phyloP scores from a whole-genome alignment of 768 basidiomycete genomes.

The Lactarius sp. region DNA sequence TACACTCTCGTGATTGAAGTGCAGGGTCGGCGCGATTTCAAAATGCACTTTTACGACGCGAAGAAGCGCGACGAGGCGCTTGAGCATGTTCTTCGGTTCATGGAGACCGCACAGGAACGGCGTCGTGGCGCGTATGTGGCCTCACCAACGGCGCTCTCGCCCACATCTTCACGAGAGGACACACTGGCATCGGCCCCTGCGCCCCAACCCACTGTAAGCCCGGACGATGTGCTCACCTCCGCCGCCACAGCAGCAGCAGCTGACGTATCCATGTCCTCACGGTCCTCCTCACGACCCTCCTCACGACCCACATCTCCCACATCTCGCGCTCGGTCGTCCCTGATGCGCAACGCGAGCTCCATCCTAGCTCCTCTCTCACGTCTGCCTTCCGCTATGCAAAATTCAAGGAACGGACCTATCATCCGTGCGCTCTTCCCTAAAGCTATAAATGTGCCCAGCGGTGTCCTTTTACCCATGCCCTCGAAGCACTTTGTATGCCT shows the following conservation, averaged over 20 bases:
- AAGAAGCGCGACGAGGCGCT: constrained; percentile 16
- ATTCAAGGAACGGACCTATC: constrained; percentile 31
- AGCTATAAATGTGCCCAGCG: constrained; percentile 44
- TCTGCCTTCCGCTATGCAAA: constrained; percentile 33
- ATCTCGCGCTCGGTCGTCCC: neutral
- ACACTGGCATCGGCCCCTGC: neutral
- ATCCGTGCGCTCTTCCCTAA: constrained; percentile 39
- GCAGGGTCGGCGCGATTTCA: constrained; percentile 19
- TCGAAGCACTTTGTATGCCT: constrained; percentile 55
- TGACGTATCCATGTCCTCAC: neutral
- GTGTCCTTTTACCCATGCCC: constrained; percentile 31
- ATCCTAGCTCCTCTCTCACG: constrained; percentile 46
- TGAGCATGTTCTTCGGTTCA: constrained; percentile 3
- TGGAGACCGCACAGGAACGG: constrained; percentile 10
- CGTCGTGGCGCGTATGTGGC: neutral
- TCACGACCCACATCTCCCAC: constrained; percentile 8
- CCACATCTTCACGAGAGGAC: neutral
- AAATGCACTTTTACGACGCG: constrained; percentile 7
- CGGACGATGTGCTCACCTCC: neutral
- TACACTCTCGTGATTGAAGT: constrained; percentile 10
- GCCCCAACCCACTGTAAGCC: neutral
- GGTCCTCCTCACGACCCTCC: constrained; percentile 5
- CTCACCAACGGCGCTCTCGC: constrained; percentile 9
- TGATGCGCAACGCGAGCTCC: constrained; percentile 31
- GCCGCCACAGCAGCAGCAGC: neutral